phyloP scores from a whole-genome alignment of 2,329 filamentous ascomycete species.

The Trichophyton mentagrophytes region DNA sequence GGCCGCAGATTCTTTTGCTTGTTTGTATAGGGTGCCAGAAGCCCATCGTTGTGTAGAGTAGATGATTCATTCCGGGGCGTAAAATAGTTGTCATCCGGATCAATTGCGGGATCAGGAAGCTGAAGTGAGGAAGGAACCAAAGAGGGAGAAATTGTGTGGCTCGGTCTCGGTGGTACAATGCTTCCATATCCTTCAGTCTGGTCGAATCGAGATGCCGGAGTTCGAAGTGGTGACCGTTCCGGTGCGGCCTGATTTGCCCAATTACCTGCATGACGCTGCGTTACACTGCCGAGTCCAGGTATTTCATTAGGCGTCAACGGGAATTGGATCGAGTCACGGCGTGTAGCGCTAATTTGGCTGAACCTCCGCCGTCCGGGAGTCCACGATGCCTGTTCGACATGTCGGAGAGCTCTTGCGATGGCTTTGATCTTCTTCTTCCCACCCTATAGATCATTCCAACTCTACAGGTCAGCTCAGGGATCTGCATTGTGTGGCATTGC shows the following conservation, averaged over 20 bases:
- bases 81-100: constrained; percentile 25
- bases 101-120: constrained; percentile 50
- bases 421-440: constrained; percentile 91
- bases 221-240: constrained; percentile 23
- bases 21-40: constrained; percentile 10
- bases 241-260: neutral
- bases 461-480: neutral
- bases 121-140: constrained; percentile 40
- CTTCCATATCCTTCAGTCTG: constrained; percentile 48
- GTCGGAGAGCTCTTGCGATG: constrained; percentile 57
- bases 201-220: constrained; percentile 24
- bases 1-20: neutral
- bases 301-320: neutral
- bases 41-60: constrained; percentile 4
- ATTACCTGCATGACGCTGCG: neutral
- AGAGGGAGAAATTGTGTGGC: constrained; percentile 26
- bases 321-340: neutral
- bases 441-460: constrained; percentile 26
- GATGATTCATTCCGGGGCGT: constrained; percentile 3
- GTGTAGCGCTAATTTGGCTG: constrained; percentile 6
- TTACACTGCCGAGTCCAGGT: neutral
- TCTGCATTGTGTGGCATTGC: neutral
- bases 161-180: constrained; percentile 42
- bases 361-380: constrained; percentile 36
- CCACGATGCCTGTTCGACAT: constrained; percentile 42